phyloP scores from a whole-genome alignment of 2,329 filamentous ascomycete species.

The Aspergillus bombycis region DNA sequence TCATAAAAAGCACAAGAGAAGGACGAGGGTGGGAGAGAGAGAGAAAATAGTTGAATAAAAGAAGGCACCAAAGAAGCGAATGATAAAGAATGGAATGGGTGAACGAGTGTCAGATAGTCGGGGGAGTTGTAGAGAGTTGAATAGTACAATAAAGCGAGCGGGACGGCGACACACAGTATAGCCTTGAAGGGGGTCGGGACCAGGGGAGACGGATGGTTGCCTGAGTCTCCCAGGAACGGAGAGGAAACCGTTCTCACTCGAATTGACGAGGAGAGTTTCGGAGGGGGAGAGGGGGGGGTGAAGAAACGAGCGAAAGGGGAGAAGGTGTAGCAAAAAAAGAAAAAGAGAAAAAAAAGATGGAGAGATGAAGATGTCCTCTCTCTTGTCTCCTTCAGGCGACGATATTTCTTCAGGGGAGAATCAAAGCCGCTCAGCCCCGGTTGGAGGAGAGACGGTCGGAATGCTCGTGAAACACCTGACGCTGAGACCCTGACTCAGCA shows the following conservation, averaged over 20 bases:
- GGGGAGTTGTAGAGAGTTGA: slow-evolving; percentile 16
- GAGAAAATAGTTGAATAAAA: slow-evolving; percentile 12
- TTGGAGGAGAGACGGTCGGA: slow-evolving; percentile 26
- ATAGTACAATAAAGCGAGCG: slow-evolving; percentile 29
- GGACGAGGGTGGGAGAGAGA: slow-evolving; percentile 5
- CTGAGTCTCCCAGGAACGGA: slow-evolving; percentile 16
- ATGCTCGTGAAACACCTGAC: slow-evolving; percentile 23
- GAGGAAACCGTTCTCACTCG: slow-evolving; percentile 10
- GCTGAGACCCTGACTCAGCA: slow-evolving; percentile 24
- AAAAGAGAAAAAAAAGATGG: slow-evolving; percentile 11
- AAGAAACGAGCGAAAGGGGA: slow-evolving; percentile 14
- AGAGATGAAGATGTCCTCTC: slow-evolving; percentile 9
- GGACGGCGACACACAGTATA: slow-evolving; percentile 39
- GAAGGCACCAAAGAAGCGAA: slow-evolving; percentile 14
- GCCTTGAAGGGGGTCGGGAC: slow-evolving; percentile 16
- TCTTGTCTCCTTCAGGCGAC: slow-evolving; percentile 9
- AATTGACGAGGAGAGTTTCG: slow-evolving; percentile 6
- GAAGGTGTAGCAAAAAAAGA: slow-evolving; percentile 4
- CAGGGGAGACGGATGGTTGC: slow-evolving; percentile 7
- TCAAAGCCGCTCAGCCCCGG: slow-evolving; percentile 11
- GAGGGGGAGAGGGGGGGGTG: no score
- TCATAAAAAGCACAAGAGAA: slow-evolving; percentile 5
- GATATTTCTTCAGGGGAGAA: slow-evolving; percentile 20
- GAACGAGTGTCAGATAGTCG: slow-evolving; percentile 17
- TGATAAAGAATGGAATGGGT: slow-evolving; percentile 15